phyloP scores from a whole-genome alignment of 2,329 filamentous ascomycete species.

The Beauveria medogensis region DNA sequence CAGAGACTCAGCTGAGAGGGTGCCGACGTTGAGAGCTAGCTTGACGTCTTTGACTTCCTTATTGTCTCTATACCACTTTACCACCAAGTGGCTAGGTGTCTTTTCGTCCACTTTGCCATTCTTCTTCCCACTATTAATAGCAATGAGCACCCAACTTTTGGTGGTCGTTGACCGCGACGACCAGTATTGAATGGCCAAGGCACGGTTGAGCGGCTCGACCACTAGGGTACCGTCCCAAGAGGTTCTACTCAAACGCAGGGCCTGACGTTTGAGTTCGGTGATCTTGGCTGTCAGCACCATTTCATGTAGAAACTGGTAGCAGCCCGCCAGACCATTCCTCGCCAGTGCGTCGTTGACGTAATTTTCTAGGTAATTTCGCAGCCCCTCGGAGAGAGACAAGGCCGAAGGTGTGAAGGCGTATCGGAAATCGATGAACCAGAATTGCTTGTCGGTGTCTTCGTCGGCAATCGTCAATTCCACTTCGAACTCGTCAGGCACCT shows the following conservation, averaged over 20 bases:
- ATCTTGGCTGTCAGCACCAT: slow-evolving; percentile 88
- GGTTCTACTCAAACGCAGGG: slow-evolving; percentile 56
- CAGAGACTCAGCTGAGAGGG: slow-evolving; percentile 66
- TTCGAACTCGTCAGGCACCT: slow-evolving; percentile 77
- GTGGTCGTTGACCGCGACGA: slow-evolving; percentile 42
- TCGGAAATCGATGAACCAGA: slow-evolving; percentile 89
- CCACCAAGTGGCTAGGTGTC: slow-evolving; percentile 45
- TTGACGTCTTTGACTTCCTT: slow-evolving; percentile 62
- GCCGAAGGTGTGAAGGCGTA: slow-evolving; percentile 71
- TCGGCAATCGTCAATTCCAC: slow-evolving; percentile 86
- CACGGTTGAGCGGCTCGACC: slow-evolving; percentile 72
- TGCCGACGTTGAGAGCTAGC: slow-evolving; percentile 57
- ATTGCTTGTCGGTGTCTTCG: slow-evolving; percentile 74
- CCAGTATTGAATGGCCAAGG: slow-evolving; percentile 90
- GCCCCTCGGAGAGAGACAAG: slow-evolving; percentile 47
- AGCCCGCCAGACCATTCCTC: slow-evolving; percentile 64
- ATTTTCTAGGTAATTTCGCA: slow-evolving; percentile 60
- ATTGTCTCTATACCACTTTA: slow-evolving; percentile 80
- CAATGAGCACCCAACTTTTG: slow-evolving; percentile 89
- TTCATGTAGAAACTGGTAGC: slow-evolving; percentile 82
- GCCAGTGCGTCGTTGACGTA: slow-evolving; percentile 65
- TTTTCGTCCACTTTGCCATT: slow-evolving; percentile 32
- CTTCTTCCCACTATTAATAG: slow-evolving; percentile 59
- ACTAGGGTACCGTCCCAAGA: slow-evolving; percentile 73
- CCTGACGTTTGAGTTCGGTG: slow-evolving; percentile 71